These are phyloP conservation scores for Fistulinella cinereoalba DNA, from an alignment of 1,284 basidiomycete species.

Conservation along the genomic window DNA sequence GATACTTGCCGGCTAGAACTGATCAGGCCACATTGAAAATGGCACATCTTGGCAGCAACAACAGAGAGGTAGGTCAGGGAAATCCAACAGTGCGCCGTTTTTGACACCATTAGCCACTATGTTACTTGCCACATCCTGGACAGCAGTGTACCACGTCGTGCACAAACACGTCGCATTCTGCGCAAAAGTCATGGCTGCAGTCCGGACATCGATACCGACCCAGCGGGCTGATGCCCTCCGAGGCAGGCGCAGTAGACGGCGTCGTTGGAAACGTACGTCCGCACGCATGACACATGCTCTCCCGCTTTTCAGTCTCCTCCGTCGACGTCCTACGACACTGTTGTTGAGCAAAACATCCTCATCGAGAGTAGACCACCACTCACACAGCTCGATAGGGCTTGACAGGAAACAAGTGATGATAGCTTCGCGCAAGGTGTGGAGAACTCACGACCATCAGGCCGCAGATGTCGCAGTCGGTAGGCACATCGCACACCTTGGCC, in stretches of 20 bases:
- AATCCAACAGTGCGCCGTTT: too few species aligned
- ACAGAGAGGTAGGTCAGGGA: too few species aligned
- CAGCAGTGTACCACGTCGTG: conserved; percentile 75
- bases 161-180: conserved; percentile 74
- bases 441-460: conserved; percentile 97
- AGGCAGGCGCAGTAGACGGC: conserved; percentile 34
- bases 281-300: conserved; percentile 67
- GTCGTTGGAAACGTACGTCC: conserved; percentile 55
- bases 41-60: too few species aligned
- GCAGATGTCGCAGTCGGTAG: conserved; percentile 97
- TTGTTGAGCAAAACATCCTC: conserved; percentile 6
- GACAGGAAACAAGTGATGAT: conserved; percentile 92
- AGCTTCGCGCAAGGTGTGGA: conserved; percentile 94
- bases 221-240: conserved; percentile 71
- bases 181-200: conserved; percentile 56
- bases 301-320: conserved; percentile 36
- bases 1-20: too few species aligned
- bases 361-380: conserved; percentile 34
- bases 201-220: conserved; percentile 77
- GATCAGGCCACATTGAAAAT: too few species aligned
- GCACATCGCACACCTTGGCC: conserved; percentile 94
- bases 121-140: conserved; percentile 52
- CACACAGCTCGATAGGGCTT: conserved; percentile 78
- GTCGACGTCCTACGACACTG: conserved; percentile 37
- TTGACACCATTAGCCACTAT: conserved; percentile 1